Base-by-base conservation (phyloP, 1,284 basidiomycete genomes). In the Trametes sp. region DNA sequence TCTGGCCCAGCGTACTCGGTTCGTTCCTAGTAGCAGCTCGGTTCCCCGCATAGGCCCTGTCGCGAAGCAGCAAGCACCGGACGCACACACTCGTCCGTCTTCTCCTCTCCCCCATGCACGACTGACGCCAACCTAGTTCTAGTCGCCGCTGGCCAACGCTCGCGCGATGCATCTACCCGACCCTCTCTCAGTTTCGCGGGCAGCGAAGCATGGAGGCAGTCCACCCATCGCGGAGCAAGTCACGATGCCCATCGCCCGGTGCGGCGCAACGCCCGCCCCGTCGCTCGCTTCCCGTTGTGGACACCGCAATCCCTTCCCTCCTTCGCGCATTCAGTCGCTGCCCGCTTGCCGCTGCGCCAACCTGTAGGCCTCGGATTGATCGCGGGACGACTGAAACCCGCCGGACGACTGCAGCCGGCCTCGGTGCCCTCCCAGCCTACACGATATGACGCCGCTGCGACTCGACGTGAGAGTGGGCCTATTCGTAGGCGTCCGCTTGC, bases 381-480 rank as follows among this genome's bases (percentile, higher is more conserved):
- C 48, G 46, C 48, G 48, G 48, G 19, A 19, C 29, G 8, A 46
- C 45, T 26, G 23, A 26, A 16, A 16, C 45, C 45, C 45, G 45
- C 24, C 16, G 36, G 23, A n/a, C 14, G 54, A 24, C 56, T 31
- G 46, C 36, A 14, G 38, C 14, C 38, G 38, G 38, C 38, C 16
- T 41, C 48, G 48, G 48, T 10, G 11, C 28, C 42, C 48, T 38
- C 33, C 54, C 36, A 28, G 45, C 28, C 35, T 26, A 29, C 52
- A 29, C 33, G 59, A 23, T 21, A 29, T 52, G 48, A 59, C 59
- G 63, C 57, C 63, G 61, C 52, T 9, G 49, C 29, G 23, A 24
- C 44, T 61, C 55, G 58, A 61, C 64, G 64, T 66, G 64, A 44
- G 64, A 66, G 55, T 48, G 56, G 51, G 48, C 35, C 54, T 46